Conservation (phyloP, 768 basidiomycete species). For the Rhizopogon salebrosus region DNA sequence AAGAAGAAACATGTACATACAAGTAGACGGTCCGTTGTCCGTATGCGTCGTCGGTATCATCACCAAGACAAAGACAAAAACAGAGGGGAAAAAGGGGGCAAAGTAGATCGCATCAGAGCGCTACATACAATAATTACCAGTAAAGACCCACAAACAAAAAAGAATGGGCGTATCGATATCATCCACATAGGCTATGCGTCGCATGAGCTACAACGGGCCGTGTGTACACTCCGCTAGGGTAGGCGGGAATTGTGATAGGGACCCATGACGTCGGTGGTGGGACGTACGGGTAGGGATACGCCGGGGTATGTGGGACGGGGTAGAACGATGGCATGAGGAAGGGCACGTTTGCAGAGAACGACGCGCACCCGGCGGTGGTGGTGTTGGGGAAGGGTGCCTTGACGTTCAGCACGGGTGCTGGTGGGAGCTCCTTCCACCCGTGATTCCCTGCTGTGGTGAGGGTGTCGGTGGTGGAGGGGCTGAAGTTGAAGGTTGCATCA, state of each 20-base stretch:
- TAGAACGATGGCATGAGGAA: background rate
- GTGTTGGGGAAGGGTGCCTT: background rate
- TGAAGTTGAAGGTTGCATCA: no score
- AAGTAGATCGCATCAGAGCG: no score
- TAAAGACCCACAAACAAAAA: background rate
- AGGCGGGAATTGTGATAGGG: background rate
- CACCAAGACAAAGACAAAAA: background rate
- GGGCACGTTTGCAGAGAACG: background rate
- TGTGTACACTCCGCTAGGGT: background rate
- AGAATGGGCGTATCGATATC: background rate
- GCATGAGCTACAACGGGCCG: background rate
- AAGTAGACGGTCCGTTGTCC: no score
- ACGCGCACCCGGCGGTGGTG: background rate
- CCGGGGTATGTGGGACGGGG: background rate
- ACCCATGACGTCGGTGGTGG: background rate
- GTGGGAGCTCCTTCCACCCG: background rate
- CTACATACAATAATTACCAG: background rate
- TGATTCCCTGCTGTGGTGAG: background rate
- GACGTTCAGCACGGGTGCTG: background rate
- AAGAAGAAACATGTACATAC: no score
- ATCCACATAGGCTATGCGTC: background rate
- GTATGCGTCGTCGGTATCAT: no score
- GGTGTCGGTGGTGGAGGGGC: no score
- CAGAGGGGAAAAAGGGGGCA: no score
- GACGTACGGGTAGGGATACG: background rate